Conservation (phyloP, 257 asterid genomes). For the Solanum megistacrolobum region DNA sequence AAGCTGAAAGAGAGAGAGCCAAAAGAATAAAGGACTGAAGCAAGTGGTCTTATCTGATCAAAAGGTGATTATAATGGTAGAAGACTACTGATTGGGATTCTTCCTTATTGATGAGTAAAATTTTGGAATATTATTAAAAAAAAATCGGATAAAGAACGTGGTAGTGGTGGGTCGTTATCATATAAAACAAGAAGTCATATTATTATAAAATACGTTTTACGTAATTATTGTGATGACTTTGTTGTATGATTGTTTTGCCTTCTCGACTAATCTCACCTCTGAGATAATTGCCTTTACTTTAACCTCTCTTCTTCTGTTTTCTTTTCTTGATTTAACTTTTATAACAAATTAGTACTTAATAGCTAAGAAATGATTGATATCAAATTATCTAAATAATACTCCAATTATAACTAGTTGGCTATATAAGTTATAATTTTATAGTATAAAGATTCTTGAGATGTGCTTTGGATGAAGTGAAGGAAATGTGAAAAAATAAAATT, state of each 20-base stretch:
- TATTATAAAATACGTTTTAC: not conserved
- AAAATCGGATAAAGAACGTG: conserved; percentile 21
- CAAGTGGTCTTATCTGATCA: conserved; percentile 18
- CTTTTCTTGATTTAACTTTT: not conserved
- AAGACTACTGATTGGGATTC: conserved; percentile 19
- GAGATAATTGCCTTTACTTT: not conserved
- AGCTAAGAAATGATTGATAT: not conserved
- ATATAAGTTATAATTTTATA: not conserved
- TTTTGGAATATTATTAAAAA: not conserved
- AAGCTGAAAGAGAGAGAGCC: conserved; percentile 8
- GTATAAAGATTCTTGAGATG: not conserved
- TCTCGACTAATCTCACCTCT: not conserved
- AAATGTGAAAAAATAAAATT: not conserved
- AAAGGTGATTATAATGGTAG: conserved; percentile 10
- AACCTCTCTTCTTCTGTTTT: not conserved
- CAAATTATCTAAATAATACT: not conserved
- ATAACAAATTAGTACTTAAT: not conserved
- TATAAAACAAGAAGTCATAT: not conserved
- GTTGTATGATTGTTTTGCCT: not conserved
- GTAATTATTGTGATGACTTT: conserved; percentile 13
- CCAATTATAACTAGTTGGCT: not conserved
- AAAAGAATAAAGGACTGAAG: conserved; percentile 6
- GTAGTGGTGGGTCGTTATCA: conserved; percentile 23
- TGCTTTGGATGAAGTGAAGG: not conserved
- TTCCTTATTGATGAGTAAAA: conserved; percentile 13